Evolutionary conservation across 371 early-diverging fungal species (phyloP), one percentile per base, ranked within the genome.

Genomic region (Mucor racemosus): DNA sequence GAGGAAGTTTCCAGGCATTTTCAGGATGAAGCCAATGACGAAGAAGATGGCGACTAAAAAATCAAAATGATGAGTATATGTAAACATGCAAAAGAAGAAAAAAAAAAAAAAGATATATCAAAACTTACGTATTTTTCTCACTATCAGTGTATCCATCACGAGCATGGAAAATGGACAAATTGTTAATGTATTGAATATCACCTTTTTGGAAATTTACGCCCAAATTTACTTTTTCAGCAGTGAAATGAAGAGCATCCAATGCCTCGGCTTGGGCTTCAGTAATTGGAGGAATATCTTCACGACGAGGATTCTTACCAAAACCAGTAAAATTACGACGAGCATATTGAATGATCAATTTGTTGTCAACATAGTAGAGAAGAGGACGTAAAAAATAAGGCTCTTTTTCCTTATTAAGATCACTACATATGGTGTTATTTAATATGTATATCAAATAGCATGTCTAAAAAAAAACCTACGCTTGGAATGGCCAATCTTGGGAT

Each of bases 11-110:
- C 75, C 75, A 75, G 17, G 69, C 64, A 26, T 66, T 72, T 33
- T 75, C 75, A 21, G 75, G 75, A 46, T 72, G 75, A 41, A 75
- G 62, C 75, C 75, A 75, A 21, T 68, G 69, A 33, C 75, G 75
- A n/a, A 75, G 62, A 34, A 75, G 66, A 61, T 75, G 75, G n/a
- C 75, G 72, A 33, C 74, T 74, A 33, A 35, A 5, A n/a, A 19
- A 26, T 17, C 21, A 48, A 35, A 38, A 21, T 21, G 35, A 26
- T 48, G 11, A 50, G 39, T 62, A 11, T 7, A 42, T 10, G 26
- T 26, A 26, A 26, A 46, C 9, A 39, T 15, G 21, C 15, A n/a
- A 15, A 46, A 15, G 10, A 31, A 48, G 35, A 44, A 5, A 46
- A 55, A 61, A n/a, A n/a, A n/a, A n/a, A n/a, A n/a, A n/a, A n/a